Percentiles rank a stretch among this genome's conserved stretches.
These are phyloP conservation scores for Agaricus subrufescens DNA, from an alignment of 768 basidiomycete species.

Conservation along the genomic window DNA sequence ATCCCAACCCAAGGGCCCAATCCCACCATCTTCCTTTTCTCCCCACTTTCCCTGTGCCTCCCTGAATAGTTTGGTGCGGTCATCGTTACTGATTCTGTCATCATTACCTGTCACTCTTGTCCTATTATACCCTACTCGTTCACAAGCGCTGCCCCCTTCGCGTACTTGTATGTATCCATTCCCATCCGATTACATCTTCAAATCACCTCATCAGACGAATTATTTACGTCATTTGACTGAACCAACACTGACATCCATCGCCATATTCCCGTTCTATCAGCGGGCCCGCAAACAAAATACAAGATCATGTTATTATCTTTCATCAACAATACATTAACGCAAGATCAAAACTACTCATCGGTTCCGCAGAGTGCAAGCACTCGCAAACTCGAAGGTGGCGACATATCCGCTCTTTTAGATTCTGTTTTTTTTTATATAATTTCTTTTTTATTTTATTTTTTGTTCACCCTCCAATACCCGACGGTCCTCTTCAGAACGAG, in stretches of 20 bases:
- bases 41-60: background rate
- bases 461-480: constrained; percentile 3
- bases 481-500: background rate
- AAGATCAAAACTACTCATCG: background rate
- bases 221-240: background rate
- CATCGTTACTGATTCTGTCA: constrained; percentile 7
- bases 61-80: background rate
- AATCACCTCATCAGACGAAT: background rate
- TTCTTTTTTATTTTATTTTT: background rate
- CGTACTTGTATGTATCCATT: too few species aligned
- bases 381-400: background rate
- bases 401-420: constrained; percentile 1
- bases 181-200: too few species aligned
- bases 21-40: too few species aligned
- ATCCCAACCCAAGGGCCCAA: too few species aligned
- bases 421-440: background rate
- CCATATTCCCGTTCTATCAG: background rate
- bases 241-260: too few species aligned
- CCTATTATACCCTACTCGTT: too few species aligned
- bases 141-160: too few species aligned
- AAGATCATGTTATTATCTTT: background rate
- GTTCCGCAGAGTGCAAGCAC: background rate
- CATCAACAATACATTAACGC: background rate
- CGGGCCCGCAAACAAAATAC: background rate
- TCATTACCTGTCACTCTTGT: background rate